A percentile compares a stretch with the other conserved stretches of the same genome.
Conservation (phyloP, 2,329 filamentous ascomycete genomes). For the Karstenula rhodostoma region DNA sequence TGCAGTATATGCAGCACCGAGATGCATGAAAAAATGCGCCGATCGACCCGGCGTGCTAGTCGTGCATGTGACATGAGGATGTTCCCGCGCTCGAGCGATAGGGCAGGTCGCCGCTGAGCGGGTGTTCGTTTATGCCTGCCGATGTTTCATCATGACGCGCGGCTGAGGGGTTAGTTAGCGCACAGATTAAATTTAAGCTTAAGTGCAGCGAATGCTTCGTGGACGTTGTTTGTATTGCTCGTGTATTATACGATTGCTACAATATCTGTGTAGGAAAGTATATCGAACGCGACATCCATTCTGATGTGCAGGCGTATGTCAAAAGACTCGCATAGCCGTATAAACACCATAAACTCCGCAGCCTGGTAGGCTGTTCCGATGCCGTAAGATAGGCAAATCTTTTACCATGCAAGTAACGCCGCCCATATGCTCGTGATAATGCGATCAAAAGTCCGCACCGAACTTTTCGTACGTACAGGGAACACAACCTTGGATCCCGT, state of each 20-base stretch:
- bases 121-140: background rate
- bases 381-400: constrained; percentile 7
- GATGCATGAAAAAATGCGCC: background rate
- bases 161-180: constrained; percentile 8
- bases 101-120: background rate
- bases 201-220: background rate
- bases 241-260: background rate
- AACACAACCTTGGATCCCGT: background rate
- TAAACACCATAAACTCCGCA: constrained; percentile 10
- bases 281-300: constrained; percentile 1
- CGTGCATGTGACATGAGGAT: background rate
- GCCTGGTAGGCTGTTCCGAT: constrained; percentile 7
- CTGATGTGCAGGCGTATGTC: background rate
- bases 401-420: constrained; percentile 30
- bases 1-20: background rate
- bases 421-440: constrained; percentile 31
- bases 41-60: background rate
- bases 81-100: background rate
- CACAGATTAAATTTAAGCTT: constrained; percentile 14
- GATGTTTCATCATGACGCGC: background rate
- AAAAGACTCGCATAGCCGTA: background rate
- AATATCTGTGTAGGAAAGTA: background rate
- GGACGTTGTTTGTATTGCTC: background rate
- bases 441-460: constrained; percentile 14
- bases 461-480: constrained; percentile 13